Evolutionary conservation across 2,329 filamentous ascomycete species (phyloP).

Genomic region (Scytalidium sp.): DNA sequence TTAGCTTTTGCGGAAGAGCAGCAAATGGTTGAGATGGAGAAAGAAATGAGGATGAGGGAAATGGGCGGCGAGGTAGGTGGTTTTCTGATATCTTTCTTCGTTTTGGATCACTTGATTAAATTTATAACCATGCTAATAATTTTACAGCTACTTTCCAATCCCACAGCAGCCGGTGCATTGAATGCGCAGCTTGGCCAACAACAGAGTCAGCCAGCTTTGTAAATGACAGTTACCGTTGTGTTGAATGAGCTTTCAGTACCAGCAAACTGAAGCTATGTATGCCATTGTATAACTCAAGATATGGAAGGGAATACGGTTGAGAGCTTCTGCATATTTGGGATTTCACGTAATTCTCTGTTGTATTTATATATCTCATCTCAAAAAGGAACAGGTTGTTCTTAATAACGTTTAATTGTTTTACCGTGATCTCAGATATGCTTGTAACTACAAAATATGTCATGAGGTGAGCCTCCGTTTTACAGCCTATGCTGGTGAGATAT

Average conservation of each 20-base stretch:
- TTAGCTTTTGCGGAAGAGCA: slow-evolving; percentile 94
- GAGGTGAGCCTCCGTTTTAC: not conserved
- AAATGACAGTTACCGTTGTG: slow-evolving; percentile 8
- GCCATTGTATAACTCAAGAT: slow-evolving; percentile 18
- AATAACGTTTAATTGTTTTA: not conserved
- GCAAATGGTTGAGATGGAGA: slow-evolving; percentile 95
- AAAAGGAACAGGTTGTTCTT: slow-evolving; percentile 14
- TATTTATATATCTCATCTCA: slow-evolving; percentile 31
- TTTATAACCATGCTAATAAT: slow-evolving; percentile 15
- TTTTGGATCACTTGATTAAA: not conserved
- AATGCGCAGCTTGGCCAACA: slow-evolving; percentile 23
- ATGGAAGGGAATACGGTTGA: slow-evolving; percentile 18
- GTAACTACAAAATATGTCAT: not conserved
- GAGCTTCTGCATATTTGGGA: slow-evolving; percentile 13
- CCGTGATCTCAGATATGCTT: not conserved
- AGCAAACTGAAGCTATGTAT: not conserved
- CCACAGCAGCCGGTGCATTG: slow-evolving; percentile 16
- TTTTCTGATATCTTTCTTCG: not conserved
- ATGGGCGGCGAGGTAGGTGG: slow-evolving; percentile 69
- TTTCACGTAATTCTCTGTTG: slow-evolving; percentile 21
- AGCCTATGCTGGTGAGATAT: not conserved
- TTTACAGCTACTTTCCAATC: slow-evolving; percentile 14
- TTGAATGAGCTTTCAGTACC: not conserved
- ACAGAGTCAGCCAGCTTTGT: slow-evolving; percentile 26
- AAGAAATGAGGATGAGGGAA: slow-evolving; percentile 95